A percentile compares a stretch with the other conserved stretches of the same genome.
Evolutionary conservation across 441 rosid species (phyloP).

Genomic region (Viola pubescens): DNA sequence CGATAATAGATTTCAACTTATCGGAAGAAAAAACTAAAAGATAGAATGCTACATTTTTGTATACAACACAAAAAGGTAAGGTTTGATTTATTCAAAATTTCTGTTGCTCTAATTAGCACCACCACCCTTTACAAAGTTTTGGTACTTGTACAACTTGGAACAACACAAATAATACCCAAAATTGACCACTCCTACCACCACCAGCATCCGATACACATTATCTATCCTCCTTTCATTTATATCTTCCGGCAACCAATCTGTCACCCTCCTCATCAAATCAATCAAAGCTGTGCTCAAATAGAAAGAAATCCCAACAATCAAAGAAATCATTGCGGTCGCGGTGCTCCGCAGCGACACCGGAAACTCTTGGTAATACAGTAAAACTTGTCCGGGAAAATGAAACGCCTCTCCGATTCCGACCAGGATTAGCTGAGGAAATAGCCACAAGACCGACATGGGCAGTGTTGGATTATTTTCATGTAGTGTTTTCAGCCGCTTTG

Average conservation of each 20-base stretch:
- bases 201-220: conserved; percentile 25
- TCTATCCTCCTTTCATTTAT: conserved; percentile 30
- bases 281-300: conserved; percentile 32
- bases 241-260: conserved; percentile 31
- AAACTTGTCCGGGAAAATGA: conserved; percentile 47
- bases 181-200: conserved; percentile 18
- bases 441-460: conserved; percentile 43
- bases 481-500: conserved; percentile 31
- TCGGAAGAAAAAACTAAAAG: no score
- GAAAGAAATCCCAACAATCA: conserved; percentile 36
- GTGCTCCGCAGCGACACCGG: conserved; percentile 40
- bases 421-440: conserved; percentile 42
- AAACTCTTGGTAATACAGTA: conserved; percentile 52
- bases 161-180: conserved; percentile 27
- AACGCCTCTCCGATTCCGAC: conserved; percentile 52
- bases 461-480: conserved; percentile 16
- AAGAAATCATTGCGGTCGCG: conserved; percentile 43
- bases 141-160: conserved; percentile 17
- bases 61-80: no score
- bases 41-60: no score
- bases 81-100: no score
- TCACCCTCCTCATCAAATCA: conserved; percentile 8
- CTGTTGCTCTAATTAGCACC: no score
- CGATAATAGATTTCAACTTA: not conserved
- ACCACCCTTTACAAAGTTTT: not conserved